Base-by-base conservation (phyloP, 495 filamentous ascomycete species). In the Amorphotheca resinae region DNA sequence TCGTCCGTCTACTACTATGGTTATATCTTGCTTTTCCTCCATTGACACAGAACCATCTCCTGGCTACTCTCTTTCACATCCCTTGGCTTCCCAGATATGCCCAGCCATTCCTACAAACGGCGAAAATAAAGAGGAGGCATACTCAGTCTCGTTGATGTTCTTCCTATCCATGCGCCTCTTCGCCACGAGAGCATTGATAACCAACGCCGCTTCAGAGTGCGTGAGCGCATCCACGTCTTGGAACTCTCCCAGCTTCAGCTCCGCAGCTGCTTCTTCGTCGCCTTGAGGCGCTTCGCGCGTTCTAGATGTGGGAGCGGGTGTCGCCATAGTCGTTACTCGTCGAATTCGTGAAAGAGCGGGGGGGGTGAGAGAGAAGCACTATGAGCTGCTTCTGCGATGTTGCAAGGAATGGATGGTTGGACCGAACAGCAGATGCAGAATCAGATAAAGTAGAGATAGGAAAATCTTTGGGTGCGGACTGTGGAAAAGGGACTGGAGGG, bases 171-270 rank as follows among this genome's bases (percentile, higher is more conserved):
- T 70, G 44, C 67, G 65, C n/a, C 82, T 70, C 60, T 81, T 84
- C 31, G 82, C 70, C 41, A 93, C 71, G 21, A 95, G 77, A 35
- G 85, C 87, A 56, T 84, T 84, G 50, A 96, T 85, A 51, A 95
- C 78, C 26, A 94, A 72, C 46, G 85, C 74, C n/a, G 89, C 88
- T 58, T 95, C 91, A 9, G 82, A 87, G 22, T 95, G 68, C 23
- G 85, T 89, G 41, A 98, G 70, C 2, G 84, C 84, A 51, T 87
- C 84, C 26, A 87, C 85, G 56, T 85, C 69, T 50, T 87, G 73
- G 64, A 96, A 94, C 52, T 95, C 89, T 61, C 91, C 91, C 21
- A 98, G 83, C 53, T 76, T 79, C 42, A 95, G 76, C 26, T 80
- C 76, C 4, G 77, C 70, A 28, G 76, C 74, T 3, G 87, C 87